Conservation (phyloP, 768 basidiomycete species). For the Lactarius deliciosus region DNA sequence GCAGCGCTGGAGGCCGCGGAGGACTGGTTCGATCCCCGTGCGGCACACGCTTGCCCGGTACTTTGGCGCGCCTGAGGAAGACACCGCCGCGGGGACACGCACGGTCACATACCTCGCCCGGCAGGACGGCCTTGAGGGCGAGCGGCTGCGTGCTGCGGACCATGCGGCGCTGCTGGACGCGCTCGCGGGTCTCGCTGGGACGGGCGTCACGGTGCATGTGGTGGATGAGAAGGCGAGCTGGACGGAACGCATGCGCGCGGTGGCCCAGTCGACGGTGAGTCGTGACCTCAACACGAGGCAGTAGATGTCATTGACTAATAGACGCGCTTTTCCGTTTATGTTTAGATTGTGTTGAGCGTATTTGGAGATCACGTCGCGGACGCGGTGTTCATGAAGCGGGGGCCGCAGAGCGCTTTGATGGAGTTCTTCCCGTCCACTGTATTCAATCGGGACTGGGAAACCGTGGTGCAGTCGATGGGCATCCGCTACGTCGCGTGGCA, state of each 20-base stretch:
- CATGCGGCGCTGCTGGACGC: conserved; percentile 62
- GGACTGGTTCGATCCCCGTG: conserved; percentile 44
- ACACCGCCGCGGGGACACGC: conserved; percentile 37
- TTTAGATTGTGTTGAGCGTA: conserved; percentile 25
- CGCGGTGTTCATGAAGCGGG: conserved; percentile 25
- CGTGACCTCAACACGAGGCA: neutral
- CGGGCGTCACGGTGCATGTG: conserved; percentile 20
- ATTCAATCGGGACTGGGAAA: conserved; percentile 27
- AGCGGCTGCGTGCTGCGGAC: conserved; percentile 53
- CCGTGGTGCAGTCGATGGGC: conserved; percentile 26
- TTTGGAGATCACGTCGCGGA: conserved; percentile 25
- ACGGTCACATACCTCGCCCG: conserved; percentile 68
- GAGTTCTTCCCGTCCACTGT: conserved; percentile 26
- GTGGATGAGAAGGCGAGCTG: conserved; percentile 24
- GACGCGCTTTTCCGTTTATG: neutral
- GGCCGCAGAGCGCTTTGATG: conserved; percentile 19
- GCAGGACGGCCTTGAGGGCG: conserved; percentile 49
- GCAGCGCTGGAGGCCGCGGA: conserved; percentile 44
- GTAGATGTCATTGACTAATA: neutral
- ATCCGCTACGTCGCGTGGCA: conserved; percentile 27
- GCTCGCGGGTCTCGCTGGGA: conserved; percentile 47
- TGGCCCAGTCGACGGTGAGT: conserved; percentile 27
- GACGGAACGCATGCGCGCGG: conserved; percentile 26
- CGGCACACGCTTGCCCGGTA: conserved; percentile 43
- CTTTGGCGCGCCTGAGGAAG: conserved; percentile 37